Conservation (phyloP, 306 rosid species). For the Canavalia gladiata region DNA sequence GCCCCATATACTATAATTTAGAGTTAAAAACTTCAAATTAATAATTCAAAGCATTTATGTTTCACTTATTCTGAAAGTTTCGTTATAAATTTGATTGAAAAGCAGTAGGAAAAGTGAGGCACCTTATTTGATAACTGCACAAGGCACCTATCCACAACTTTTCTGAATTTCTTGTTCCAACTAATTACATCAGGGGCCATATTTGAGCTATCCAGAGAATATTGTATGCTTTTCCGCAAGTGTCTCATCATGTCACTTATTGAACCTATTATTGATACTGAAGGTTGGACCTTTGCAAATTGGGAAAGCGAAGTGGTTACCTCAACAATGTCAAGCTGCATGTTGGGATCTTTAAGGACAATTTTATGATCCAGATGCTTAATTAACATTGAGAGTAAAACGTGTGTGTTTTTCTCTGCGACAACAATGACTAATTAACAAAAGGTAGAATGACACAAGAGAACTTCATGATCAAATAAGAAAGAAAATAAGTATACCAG, state of each 20-base stretch:
- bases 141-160: slow-evolving; percentile 89
- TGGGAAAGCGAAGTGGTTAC: slow-evolving; percentile 80
- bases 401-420: slow-evolving; percentile 87
- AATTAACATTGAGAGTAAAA: slow-evolving; percentile 79
- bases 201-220: slow-evolving; percentile 71
- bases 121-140: slow-evolving; percentile 86
- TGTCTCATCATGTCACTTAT: slow-evolving; percentile 89
- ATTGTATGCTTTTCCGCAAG: slow-evolving; percentile 83
- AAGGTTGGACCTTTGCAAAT: slow-evolving; percentile 77
- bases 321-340: slow-evolving; percentile 87
- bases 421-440: slow-evolving; percentile 26
- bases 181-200: slow-evolving; percentile 57
- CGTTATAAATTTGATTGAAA: slow-evolving; percentile 30
- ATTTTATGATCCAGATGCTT: slow-evolving; percentile 93
- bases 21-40: slow-evolving; percentile 24
- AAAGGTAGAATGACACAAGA: slow-evolving; percentile 38
- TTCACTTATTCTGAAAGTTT: slow-evolving; percentile 32
- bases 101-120: slow-evolving; percentile 28
- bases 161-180: slow-evolving; percentile 76
- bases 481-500: slow-evolving; percentile 61
- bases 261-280: slow-evolving; percentile 77
- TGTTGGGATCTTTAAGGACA: slow-evolving; percentile 77
- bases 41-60: slow-evolving; percentile 28
- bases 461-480: slow-evolving; percentile 36
- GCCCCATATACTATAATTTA: slow-evolving; percentile 10